A percentile compares a stretch with the other conserved stretches of the same genome.
Evolutionary conservation across 352 stramenopile species (phyloP).

Genomic region (Globisporangium canariense): DNA sequence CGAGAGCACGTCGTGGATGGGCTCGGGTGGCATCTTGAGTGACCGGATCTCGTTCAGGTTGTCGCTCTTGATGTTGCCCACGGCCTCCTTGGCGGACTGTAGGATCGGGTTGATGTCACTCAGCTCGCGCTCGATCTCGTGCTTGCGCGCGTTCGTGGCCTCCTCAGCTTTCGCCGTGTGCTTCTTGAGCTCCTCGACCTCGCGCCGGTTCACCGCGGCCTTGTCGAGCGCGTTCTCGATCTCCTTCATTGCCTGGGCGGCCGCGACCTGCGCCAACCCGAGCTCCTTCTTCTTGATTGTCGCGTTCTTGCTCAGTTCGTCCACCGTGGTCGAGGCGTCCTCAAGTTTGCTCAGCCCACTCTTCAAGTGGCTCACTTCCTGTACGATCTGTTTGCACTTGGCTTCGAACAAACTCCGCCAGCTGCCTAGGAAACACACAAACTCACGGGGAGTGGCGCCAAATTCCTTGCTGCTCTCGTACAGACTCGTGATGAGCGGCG

Average conservation of each 20-base stretch:
- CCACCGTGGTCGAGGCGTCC: constrained; percentile 88
- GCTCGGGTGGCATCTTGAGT: constrained; percentile 93
- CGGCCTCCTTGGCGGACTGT: constrained; percentile 88
- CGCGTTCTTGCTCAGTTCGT: constrained; percentile 88
- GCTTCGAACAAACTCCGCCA: constrained; percentile 77
- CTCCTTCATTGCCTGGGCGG: constrained; percentile 93
- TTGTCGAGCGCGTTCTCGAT: constrained; percentile 92
- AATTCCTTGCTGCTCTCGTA: constrained; percentile 69
- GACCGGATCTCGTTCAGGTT: constrained; percentile 95
- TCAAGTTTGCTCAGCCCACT: constrained; percentile 90
- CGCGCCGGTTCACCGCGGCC: constrained; percentile 83
- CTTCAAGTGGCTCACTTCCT: constrained; percentile 88
- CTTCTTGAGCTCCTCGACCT: constrained; percentile 91
- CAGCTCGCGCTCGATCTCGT: constrained; percentile 92
- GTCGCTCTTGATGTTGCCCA: constrained; percentile 94
- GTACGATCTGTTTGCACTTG: constrained; percentile 79
- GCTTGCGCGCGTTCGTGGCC: constrained; percentile 87
- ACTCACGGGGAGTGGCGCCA: constrained; percentile 79
- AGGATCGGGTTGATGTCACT: constrained; percentile 90
- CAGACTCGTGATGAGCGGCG: constrained; percentile 49
- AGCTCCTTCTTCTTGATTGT: constrained; percentile 90
- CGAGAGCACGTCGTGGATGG: constrained; percentile 93
- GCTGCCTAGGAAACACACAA: constrained; percentile 79
- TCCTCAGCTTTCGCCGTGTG: constrained; percentile 88
- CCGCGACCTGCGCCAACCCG: constrained; percentile 77